Evolutionary conservation across 2,329 filamentous ascomycete species (phyloP).

Genomic region (Neofusicoccum umdonicola): DNA sequence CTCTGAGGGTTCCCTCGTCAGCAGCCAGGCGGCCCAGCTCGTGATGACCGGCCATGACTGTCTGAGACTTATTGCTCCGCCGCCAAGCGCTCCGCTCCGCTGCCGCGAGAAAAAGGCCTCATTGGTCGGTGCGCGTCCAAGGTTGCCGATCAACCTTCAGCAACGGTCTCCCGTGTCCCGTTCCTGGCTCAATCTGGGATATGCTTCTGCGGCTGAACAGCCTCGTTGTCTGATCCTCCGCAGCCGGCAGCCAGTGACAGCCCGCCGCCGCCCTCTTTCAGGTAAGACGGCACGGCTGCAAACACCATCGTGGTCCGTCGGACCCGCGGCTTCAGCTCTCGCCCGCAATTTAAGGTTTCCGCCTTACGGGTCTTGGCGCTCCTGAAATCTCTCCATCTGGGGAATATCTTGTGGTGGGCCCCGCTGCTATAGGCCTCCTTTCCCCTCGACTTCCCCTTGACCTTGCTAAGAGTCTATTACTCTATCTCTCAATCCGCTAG

Average conservation of each 20-base stretch:
- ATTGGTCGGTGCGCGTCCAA: conserved; percentile 1
- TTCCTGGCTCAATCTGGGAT: background rate
- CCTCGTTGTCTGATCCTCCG: background rate
- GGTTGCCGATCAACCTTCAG: background rate
- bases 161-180: background rate
- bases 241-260: background rate
- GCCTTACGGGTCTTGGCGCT: conserved; percentile 8
- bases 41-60: background rate
- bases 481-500: background rate
- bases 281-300: background rate
- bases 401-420: background rate
- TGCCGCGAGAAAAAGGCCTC: background rate
- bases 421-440: background rate
- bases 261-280: background rate
- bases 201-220: background rate
- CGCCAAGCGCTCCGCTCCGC: conserved; percentile 8
- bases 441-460: background rate
- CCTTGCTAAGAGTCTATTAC: background rate
- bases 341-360: conserved; percentile 6
- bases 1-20: background rate
- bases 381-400: conserved; percentile 11
- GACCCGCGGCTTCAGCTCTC: background rate
- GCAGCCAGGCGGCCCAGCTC: background rate
- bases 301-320: background rate
- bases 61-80: background rate